Conservation (phyloP, 2,329 filamentous ascomycete species). For the Alternaria arbusti region DNA sequence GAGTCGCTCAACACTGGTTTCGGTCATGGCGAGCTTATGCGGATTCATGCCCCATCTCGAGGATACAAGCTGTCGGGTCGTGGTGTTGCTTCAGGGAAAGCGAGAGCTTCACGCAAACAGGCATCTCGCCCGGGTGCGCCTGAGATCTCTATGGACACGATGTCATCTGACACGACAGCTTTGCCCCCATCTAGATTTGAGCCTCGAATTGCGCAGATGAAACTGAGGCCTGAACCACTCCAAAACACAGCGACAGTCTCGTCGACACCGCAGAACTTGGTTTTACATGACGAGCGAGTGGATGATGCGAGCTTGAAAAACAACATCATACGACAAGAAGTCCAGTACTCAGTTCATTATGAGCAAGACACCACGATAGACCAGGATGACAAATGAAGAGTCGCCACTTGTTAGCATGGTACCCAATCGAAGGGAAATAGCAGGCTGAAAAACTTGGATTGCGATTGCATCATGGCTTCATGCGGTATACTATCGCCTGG, state of each 20-base stretch:
- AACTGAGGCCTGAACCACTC: not conserved
- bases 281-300: too few relatives aligned
- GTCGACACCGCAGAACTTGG: not conserved
- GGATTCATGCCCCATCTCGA: slow-evolving; percentile 9
- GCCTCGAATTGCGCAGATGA: not conserved
- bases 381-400: too few relatives aligned
- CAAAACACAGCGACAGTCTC: not conserved
- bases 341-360: not conserved
- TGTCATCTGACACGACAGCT: not conserved
- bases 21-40: slow-evolving; percentile 19
- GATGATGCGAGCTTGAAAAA: too few relatives aligned
- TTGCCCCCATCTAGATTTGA: not conserved
- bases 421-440: not conserved
- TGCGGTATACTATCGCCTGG: not conserved
- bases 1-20: slow-evolving; percentile 21
- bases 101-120: not conserved
- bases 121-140: not conserved
- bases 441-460: not conserved
- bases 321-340: not conserved
- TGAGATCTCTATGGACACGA: not conserved
- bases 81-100: not conserved
- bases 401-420: not conserved
- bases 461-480: not conserved
- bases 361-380: not conserved
- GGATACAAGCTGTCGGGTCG: slow-evolving; percentile 11